Percentiles rank a stretch among this genome's conserved stretches.
Conservation (phyloP, 257 asterid genomes). For the Sherardia arvensis region DNA sequence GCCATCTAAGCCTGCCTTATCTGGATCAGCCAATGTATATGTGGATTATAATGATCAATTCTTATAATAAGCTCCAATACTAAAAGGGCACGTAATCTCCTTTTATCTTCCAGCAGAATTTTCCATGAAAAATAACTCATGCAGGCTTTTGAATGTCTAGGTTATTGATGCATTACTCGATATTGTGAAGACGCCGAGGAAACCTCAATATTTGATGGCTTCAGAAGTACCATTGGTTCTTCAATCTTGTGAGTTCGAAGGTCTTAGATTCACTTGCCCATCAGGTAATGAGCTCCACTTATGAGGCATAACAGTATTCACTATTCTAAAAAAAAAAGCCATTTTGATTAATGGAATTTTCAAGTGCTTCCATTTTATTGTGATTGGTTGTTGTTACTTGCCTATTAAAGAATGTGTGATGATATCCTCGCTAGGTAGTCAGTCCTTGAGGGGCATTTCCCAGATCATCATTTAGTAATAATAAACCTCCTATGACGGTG, state of each 20-base stretch:
- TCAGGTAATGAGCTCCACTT: constrained; percentile 39
- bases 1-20: not conserved
- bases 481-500: not conserved
- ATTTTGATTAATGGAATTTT: not conserved
- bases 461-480: not conserved
- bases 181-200: constrained; percentile 57
- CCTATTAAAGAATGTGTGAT: not conserved
- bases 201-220: constrained; percentile 91
- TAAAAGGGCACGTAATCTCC: not conserved
- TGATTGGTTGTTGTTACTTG: not conserved
- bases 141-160: constrained; percentile 27
- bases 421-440: not conserved
- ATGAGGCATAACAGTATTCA: not conserved
- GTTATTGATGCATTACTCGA: constrained; percentile 67
- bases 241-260: constrained; percentile 87
- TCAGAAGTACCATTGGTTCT: constrained; percentile 86
- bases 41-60: constrained; percentile 2
- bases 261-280: constrained; percentile 63
- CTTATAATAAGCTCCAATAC: not conserved
- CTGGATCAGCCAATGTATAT: not conserved
- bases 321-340: not conserved
- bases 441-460: not conserved
- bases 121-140: constrained; percentile 3
- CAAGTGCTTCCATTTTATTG: not conserved
- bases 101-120: not conserved